Evolutionary conservation across 2,329 filamentous ascomycete species (phyloP), one percentile per base, ranked within the genome.

Genomic region (Epichloe hybrida): DNA sequence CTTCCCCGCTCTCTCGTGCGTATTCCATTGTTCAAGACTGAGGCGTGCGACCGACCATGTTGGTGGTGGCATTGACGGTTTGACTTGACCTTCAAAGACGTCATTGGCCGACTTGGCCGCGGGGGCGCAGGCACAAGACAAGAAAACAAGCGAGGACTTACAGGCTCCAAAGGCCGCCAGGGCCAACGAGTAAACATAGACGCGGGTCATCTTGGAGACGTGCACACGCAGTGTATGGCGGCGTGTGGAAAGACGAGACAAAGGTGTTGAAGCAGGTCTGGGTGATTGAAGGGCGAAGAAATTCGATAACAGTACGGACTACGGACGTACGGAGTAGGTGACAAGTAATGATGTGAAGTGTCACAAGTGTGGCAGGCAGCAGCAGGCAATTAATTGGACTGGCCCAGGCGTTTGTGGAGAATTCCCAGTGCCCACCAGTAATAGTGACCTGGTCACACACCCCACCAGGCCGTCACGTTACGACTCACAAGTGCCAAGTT

Each of bases 121-220:
- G 23, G 2, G 20, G 3, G 23, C 23, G 23, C 5, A 6, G 23
- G 23, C 23, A 23, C 23, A 34, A 17, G 21, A 17, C 43, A 23
- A 34, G 41, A 15, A 38, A n/a, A 46, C 48, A 23, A 45, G 23
- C 45, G 50, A 35, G 35, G 27, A 70, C 71, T 56, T 64, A 74
- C 72, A 68, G 48, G 64, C 69, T 49, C 65, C 59, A 60, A 72
- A 67, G 52, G 66, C 71, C 60, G 68, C 64, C 53, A 73, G 58
- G 53, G 66, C 70, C 46, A 65, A 59, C 52, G 61, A 62, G 55
- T 75, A 75, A 38, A 74, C 68, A 35, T 62, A 65, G 41, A 65
- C 63, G 47, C 71, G 66, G 38, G 71, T 73, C 72, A 74, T 74
- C 52, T 51, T 58, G 50, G 36, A 41, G 36, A 36, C 45, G 50